Base-by-base conservation (phyloP, 371 early-diverging fungal species). In the Mucor plumbeus region DNA sequence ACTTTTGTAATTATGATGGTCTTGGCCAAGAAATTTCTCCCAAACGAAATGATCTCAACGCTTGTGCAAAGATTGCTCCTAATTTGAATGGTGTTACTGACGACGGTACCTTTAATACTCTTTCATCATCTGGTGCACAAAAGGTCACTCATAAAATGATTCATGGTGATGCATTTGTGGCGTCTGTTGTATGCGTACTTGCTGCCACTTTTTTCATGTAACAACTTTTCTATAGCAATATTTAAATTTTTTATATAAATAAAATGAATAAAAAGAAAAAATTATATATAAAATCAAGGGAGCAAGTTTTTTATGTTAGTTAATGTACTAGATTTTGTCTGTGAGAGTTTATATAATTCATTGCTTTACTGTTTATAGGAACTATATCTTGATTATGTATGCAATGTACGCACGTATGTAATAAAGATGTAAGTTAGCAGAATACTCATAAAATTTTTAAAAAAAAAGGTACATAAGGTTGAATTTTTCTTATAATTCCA, bases 1-100 rank as follows among this genome's bases (percentile, higher is more conserved):
- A 59, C 41, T 41, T 65, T 21, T 83, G 83, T 62, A 73, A 78
- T 21, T 80, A 75, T 57, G 59, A 80, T n/a, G 83, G 83, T 6
- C 58, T 78, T 57, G 83, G 80, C 10, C 68, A 68, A 65, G 57
- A 64, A 21, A 70, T 74, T 0, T 39, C 70, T 1, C 83, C 83
- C 19, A 73, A 68, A 50, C 67, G 79, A 59, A 70, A 67, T 40
- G 82, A 81, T 53, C 58, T 81, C 17, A 35, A 54, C 4, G 48
- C 64, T 0, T 81, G 82, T 55, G 66, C 77, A 7, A 61, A 59
- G 7, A 75, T 81, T 48, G 64, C 68, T 15, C 74, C 79, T 44
- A 60, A 54, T 41, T 39, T 69, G 43, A 65, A 68, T 26, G 58
- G 61, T 53, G 44, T n/a, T 43, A 15, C 44, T 50, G 64, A 60